phyloP scores from a whole-genome alignment of 2,329 filamentous ascomycete species.

The Alternaria viburni region DNA sequence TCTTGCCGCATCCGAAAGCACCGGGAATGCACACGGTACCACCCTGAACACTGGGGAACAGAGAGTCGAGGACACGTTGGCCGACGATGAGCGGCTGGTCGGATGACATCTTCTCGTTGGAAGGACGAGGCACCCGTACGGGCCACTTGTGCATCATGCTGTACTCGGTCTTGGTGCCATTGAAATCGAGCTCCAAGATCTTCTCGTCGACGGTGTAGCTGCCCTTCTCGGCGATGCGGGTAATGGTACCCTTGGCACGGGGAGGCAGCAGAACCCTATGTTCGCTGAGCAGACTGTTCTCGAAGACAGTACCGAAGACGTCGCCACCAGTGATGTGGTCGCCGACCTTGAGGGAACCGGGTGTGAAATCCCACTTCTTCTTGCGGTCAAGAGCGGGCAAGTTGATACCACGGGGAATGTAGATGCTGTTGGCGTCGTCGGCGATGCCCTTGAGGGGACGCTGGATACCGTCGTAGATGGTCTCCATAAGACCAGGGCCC shows the following conservation, averaged over 20 bases:
- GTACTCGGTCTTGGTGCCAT: slow-evolving; percentile 91
- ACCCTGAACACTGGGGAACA: slow-evolving; percentile 96
- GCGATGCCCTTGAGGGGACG: slow-evolving; percentile 88
- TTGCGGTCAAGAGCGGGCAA: slow-evolving; percentile 85
- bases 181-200: slow-evolving; percentile 94
- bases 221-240: slow-evolving; percentile 85
- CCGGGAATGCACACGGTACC: slow-evolving; percentile 98
- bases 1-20: slow-evolving; percentile 98
- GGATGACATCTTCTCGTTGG: slow-evolving; percentile 88
- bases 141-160: slow-evolving; percentile 99
- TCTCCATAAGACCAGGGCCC: slow-evolving; percentile 95
- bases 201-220: slow-evolving; percentile 94
- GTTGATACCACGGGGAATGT: slow-evolving; percentile 93
- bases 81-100: slow-evolving; percentile 93
- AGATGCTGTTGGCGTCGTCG: slow-evolving; percentile 81
- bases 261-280: slow-evolving; percentile 94
- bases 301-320: slow-evolving; percentile 91
- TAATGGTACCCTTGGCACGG: slow-evolving; percentile 88
- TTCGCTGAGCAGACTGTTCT: slow-evolving; percentile 92
- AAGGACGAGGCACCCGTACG: slow-evolving; percentile 91
- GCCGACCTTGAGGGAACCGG: slow-evolving; percentile 83
- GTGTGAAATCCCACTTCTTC: slow-evolving; percentile 97
- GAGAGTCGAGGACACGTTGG: slow-evolving; percentile 92
- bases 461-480: slow-evolving; percentile 99
- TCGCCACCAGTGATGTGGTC: slow-evolving; percentile 97